Conservation (phyloP, 1,284 basidiomycete species). For the Cutaneotrichosporon cavernicola region DNA sequence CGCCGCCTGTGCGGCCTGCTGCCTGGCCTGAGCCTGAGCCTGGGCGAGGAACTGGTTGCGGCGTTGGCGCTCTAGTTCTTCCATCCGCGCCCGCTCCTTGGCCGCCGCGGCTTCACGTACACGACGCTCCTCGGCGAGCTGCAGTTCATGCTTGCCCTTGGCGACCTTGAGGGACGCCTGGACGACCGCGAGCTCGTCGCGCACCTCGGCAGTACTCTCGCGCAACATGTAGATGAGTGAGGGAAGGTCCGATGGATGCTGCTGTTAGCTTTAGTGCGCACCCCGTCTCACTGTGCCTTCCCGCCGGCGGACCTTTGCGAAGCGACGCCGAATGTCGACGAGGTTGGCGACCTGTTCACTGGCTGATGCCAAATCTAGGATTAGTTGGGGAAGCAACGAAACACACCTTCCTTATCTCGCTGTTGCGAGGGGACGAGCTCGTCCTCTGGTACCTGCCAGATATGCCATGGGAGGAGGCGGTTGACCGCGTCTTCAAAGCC, state of each 20-base stretch:
- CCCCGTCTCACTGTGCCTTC: conserved; percentile 37
- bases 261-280: conserved; percentile 15
- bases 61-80: conserved; percentile 15
- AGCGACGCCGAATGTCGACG: conserved; percentile 32
- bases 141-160: conserved; percentile 22
- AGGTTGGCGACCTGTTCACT: conserved; percentile 28
- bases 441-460: conserved; percentile 47
- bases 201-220: conserved; percentile 29
- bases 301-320: conserved; percentile 30
- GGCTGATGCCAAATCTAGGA: background rate
- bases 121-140: conserved; percentile 23
- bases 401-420: conserved; percentile 19
- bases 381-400: background rate
- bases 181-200: conserved; percentile 34
- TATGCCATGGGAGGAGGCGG: conserved; percentile 46
- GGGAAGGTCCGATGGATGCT: conserved; percentile 38
- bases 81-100: conserved; percentile 14
- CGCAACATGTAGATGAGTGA: conserved; percentile 37
- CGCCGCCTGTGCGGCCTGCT: conserved; percentile 7
- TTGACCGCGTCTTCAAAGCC: conserved; percentile 41
- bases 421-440: conserved; percentile 31
- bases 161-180: conserved; percentile 28
- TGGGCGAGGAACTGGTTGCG: conserved; percentile 5
- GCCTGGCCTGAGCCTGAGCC: conserved; percentile 2
- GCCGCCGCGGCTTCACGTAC: conserved; percentile 16